A percentile compares a stretch with the other conserved stretches of the same genome.
Conservation (phyloP, 805 yeast species). For the Sugiyamaella mastotermitis region DNA sequence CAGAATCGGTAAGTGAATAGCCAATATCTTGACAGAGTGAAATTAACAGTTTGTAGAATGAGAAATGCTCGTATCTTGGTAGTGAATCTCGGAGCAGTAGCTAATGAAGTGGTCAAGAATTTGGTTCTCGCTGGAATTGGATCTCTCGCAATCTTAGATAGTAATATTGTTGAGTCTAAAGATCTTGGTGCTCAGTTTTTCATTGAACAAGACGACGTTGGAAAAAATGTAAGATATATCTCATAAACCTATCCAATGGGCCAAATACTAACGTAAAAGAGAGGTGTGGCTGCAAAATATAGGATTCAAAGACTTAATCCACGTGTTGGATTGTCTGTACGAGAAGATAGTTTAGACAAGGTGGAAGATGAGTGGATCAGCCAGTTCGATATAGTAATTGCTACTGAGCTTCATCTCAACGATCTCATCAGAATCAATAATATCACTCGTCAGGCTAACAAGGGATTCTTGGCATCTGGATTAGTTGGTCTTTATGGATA, state of each 20-base stretch:
- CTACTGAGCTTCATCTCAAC: slow-evolving; percentile 50
- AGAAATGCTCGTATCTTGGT: slow-evolving; percentile 66
- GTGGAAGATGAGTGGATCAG: slow-evolving; percentile 36
- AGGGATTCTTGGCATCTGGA: slow-evolving; percentile 65
- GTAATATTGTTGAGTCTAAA: slow-evolving; percentile 43
- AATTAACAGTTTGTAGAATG: slow-evolving; percentile 34
- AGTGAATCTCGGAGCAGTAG: slow-evolving; percentile 69
- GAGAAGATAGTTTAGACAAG: slow-evolving; percentile 29
- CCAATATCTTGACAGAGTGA: not conserved
- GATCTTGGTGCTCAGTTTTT: slow-evolving; percentile 77
- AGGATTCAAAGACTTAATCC: slow-evolving; percentile 72
- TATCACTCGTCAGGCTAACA: slow-evolving; percentile 46
- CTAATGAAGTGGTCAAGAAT: slow-evolving; percentile 79
- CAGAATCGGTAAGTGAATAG: slow-evolving; percentile 41
- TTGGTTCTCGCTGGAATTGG: slow-evolving; percentile 86
- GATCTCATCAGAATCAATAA: slow-evolving; percentile 38
- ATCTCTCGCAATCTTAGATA: slow-evolving; percentile 63
- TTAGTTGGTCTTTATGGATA: slow-evolving; percentile 80
- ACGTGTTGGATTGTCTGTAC: slow-evolving; percentile 55
- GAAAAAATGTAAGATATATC: too few species aligned
- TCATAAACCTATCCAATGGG: slow-evolving; percentile 9
- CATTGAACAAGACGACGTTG: slow-evolving; percentile 50
- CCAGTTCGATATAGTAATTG: slow-evolving; percentile 65
- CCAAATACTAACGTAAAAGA: too few species aligned
- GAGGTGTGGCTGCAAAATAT: slow-evolving; percentile 48